Conservation (phyloP, 2,329 filamentous ascomycete genomes). For the Zasmidium angulare region DNA sequence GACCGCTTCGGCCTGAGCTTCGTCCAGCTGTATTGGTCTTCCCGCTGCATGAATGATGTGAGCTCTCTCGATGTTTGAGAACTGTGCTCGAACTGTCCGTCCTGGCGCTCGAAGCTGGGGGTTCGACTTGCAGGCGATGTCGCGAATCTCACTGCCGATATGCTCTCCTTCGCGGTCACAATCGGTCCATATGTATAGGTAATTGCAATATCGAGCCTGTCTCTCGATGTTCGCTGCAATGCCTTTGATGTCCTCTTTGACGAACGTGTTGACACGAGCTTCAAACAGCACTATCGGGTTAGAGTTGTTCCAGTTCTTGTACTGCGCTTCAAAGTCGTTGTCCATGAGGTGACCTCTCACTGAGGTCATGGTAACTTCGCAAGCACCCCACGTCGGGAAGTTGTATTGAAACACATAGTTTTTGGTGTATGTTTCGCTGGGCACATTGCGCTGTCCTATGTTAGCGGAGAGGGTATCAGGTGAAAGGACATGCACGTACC, state of each 20-base stretch:
- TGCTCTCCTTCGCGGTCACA: constrained; percentile 97
- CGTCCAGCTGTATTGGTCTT: constrained; percentile 74
- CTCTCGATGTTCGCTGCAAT: constrained; percentile 83
- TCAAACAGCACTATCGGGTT: constrained; percentile 78
- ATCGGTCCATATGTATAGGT: constrained; percentile 96
- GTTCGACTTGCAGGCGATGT: constrained; percentile 75
- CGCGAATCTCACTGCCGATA: constrained; percentile 87
- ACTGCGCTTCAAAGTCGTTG: constrained; percentile 73
- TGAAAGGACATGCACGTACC: constrained; percentile 52
- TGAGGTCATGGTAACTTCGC: constrained; percentile 88
- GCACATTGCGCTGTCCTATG: constrained; percentile 61
- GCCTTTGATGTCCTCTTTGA: constrained; percentile 71
- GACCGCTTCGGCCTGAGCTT: constrained; percentile 83
- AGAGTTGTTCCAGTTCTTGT: constrained; percentile 78
- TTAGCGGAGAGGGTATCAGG: not conserved
- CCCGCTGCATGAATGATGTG: constrained; percentile 84
- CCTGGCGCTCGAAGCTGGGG: constrained; percentile 53
- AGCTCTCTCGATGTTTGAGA: constrained; percentile 94
- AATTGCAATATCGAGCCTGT: constrained; percentile 70
- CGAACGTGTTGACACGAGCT: constrained; percentile 68
- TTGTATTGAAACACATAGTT: constrained; percentile 92
- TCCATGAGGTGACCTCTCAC: constrained; percentile 84
- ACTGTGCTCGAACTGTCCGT: constrained; percentile 79
- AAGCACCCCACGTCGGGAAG: constrained; percentile 79
- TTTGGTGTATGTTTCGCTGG: constrained; percentile 75